Conservation (phyloP, 2,329 filamentous ascomycete species). For the Curvularia sp. region DNA sequence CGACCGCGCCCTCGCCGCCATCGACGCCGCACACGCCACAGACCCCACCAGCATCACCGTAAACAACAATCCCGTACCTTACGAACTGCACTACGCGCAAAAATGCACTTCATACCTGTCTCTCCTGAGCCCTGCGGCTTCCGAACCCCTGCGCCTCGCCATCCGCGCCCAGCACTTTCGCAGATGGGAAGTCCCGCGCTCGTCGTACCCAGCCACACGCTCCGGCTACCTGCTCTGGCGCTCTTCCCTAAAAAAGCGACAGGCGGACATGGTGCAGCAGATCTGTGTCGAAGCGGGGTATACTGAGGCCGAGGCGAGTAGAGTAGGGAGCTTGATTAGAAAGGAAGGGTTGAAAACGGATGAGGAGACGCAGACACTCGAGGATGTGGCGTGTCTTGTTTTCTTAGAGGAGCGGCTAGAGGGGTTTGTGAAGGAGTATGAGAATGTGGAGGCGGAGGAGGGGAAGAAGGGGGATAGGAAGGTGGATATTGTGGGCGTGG, state of each 20-base stretch:
- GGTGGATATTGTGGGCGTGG: conserved; percentile 59
- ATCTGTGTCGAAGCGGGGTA: conserved; percentile 63
- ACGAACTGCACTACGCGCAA: conserved; percentile 82
- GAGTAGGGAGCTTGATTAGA: conserved; percentile 73
- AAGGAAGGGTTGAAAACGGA: conserved; percentile 75
- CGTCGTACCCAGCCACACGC: conserved; percentile 75
- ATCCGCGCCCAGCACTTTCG: conserved; percentile 85
- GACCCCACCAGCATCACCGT: conserved; percentile 66
- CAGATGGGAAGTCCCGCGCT: conserved; percentile 82
- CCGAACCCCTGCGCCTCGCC: conserved; percentile 73
- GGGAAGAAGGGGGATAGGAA: conserved; percentile 58
- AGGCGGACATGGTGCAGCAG: conserved; percentile 65
- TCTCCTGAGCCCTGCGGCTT: conserved; percentile 65
- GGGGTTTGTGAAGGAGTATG: conserved; percentile 73
- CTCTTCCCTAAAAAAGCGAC: conserved; percentile 73
- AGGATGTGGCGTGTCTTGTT: conserved; percentile 86
- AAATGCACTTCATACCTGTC: conserved; percentile 79
- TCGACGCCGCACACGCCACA: conserved; percentile 74
- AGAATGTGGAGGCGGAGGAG: conserved; percentile 60
- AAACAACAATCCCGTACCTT: conserved; percentile 62
- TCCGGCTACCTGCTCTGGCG: conserved; percentile 83
- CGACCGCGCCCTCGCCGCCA: conserved; percentile 65
- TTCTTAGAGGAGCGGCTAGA: conserved; percentile 89
- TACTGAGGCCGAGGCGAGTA: conserved; percentile 60
- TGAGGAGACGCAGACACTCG: conserved; percentile 74